Percentiles rank a stretch among this genome's conserved stretches.
phyloP scores from a whole-genome alignment of 1,284 basidiomycete genomes.

The Mycosarcoma mackinlayi region DNA sequence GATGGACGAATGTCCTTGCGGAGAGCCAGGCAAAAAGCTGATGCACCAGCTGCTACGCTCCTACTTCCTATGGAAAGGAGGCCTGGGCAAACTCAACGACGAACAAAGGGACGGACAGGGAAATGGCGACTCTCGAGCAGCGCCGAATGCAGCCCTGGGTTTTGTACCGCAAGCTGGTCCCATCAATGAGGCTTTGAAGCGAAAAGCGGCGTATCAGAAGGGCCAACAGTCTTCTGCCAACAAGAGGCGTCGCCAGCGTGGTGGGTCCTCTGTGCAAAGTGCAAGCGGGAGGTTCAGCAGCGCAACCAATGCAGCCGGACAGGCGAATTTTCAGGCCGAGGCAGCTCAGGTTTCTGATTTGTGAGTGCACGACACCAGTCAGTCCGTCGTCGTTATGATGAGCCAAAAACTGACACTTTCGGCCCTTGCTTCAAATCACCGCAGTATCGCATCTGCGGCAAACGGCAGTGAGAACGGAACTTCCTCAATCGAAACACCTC shows the following conservation, averaged over 20 bases:
- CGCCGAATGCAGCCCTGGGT: constrained; percentile 16
- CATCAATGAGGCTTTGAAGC: constrained; percentile 59
- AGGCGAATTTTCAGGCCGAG: constrained; percentile 69
- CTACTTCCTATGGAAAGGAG: constrained; percentile 85
- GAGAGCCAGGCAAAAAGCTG: constrained; percentile 72
- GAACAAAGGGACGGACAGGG: constrained; percentile 16
- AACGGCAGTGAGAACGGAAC: constrained; percentile 14
- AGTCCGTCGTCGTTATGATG: no score
- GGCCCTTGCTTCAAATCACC: no score
- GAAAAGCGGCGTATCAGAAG: constrained; percentile 29
- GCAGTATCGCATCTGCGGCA: constrained; percentile 24
- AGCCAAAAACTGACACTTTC: no score
- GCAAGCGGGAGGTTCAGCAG: constrained; percentile 19
- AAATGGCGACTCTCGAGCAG: constrained; percentile 2
- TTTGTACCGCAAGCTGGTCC: constrained; percentile 3
- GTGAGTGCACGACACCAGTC: constrained; percentile 72
- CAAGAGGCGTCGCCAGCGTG: constrained; percentile 69
- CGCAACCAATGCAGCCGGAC: constrained; percentile 18
- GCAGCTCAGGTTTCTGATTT: constrained; percentile 74
- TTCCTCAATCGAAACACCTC: background rate
- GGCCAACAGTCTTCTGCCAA: constrained; percentile 60
- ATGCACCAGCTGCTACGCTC: constrained; percentile 79
- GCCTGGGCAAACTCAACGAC: constrained; percentile 70
- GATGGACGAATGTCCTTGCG: constrained; percentile 46
- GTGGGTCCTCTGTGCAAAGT: constrained; percentile 39